Conservation (phyloP, 2,329 filamentous ascomycete species). For the Ophiocordyceps polyrhachis-furcata region DNA sequence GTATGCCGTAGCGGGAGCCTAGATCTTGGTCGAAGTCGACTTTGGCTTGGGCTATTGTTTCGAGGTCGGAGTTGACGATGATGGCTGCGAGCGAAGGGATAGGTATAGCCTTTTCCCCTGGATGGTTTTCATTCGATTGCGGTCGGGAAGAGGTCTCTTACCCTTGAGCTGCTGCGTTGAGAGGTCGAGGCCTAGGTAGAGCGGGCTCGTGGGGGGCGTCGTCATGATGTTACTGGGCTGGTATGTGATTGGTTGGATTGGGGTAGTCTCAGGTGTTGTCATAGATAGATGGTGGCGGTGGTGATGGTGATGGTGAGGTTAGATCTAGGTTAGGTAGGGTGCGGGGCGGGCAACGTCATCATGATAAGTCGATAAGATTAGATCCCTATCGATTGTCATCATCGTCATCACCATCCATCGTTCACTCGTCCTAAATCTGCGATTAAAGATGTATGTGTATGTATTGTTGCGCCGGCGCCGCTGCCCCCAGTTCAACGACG, state of each 20-base stretch:
- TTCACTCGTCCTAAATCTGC: background rate
- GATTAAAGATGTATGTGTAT: background rate
- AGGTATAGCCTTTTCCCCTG: background rate
- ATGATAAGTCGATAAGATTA: too few species aligned
- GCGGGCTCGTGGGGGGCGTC: conserved; percentile 22
- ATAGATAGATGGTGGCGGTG: background rate
- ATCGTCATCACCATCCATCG: too few species aligned
- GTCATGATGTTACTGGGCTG: too few species aligned
- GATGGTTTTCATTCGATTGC: background rate
- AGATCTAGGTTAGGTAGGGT: background rate
- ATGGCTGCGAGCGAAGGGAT: conserved; percentile 35
- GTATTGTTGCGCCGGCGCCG: background rate
- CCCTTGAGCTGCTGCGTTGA: conserved; percentile 96
- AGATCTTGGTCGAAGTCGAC: conserved; percentile 90
- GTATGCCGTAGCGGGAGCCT: conserved; percentile 51
- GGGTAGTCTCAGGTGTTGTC: too few species aligned
- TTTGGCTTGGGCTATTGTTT: conserved; percentile 67
- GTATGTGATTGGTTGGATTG: too few species aligned
- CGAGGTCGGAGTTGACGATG: conserved; percentile 66
- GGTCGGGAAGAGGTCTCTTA: conserved; percentile 10
- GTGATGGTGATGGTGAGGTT: background rate
- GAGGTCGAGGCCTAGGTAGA: conserved; percentile 88
- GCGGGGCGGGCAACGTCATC: too few species aligned
- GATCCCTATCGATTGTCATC: background rate
- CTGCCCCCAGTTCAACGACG: background rate